These are phyloP conservation scores for Pleurotus tuber-regium DNA, from an alignment of 768 basidiomycete genomes.

Conservation along the genomic window DNA sequence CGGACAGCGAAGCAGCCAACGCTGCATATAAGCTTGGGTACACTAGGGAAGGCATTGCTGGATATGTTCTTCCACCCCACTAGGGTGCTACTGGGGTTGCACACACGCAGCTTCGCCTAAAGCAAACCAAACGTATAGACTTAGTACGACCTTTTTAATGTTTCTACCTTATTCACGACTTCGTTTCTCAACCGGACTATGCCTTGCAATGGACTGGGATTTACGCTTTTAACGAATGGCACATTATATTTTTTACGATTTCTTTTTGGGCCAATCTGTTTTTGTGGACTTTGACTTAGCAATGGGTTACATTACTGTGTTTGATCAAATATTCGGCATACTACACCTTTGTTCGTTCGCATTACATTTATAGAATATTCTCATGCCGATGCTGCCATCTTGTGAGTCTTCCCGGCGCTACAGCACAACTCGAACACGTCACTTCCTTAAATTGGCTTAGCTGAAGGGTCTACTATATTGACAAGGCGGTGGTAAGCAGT, in stretches of 20 bases:
- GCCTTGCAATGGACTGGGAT: constrained; percentile 9
- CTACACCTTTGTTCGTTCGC: neutral
- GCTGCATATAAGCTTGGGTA: constrained; percentile 8
- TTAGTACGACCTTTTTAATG: constrained; percentile 4
- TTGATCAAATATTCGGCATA: neutral
- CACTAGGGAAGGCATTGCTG: constrained; percentile 11
- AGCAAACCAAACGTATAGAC: neutral
- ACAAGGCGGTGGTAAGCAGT: no score
- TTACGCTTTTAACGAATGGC: constrained; percentile 8
- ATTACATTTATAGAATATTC: no score
- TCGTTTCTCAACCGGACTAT: constrained; percentile 8
- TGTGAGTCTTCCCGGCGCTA: no score
- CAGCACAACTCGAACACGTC: no score
- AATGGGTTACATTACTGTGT: neutral
- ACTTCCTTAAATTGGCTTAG: no score
- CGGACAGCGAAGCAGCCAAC: constrained; percentile 7
- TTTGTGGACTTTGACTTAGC: neutral
- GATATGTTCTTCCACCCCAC: constrained; percentile 9
- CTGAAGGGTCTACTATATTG: no score
- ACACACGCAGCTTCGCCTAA: neutral
- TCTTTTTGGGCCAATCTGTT: neutral
- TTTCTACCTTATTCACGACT: constrained; percentile 6
- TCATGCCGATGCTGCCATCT: no score
- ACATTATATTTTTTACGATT: constrained; percentile 9
- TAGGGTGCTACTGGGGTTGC: neutral